Percentiles rank a stretch among this genome's conserved stretches.
Evolutionary conservation across 202 grass and related monocot species (phyloP).

Genomic region (Panicum virgatum): DNA sequence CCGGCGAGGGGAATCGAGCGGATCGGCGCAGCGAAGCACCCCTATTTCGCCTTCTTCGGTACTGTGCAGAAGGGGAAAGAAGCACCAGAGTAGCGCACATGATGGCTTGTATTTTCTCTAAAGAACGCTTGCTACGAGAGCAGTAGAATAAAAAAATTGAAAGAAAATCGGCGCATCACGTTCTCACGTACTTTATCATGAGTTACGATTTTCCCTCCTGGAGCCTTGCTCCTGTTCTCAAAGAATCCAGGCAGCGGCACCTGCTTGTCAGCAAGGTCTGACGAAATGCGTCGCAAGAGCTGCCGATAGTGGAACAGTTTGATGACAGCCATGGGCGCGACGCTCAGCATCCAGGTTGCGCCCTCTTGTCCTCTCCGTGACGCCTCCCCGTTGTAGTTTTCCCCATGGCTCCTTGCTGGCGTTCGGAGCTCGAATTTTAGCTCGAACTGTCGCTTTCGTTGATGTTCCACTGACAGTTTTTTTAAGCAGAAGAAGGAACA

Average conservation of each 20-base stretch:
- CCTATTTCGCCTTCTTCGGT: too few relatives aligned
- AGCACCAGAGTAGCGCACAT: too few relatives aligned
- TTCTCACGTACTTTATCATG: not conserved
- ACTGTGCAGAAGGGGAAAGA: too few relatives aligned
- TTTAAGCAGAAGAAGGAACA: conserved; percentile 21
- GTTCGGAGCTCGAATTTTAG: not conserved
- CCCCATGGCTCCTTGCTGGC: not conserved
- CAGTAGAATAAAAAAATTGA: not conserved
- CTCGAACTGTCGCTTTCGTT: conserved; percentile 37
- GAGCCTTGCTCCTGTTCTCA: too few relatives aligned
- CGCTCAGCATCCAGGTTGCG: not conserved
- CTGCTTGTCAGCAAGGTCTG: not conserved
- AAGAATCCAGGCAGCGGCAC: not conserved
- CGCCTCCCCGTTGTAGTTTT: conserved; percentile 28
- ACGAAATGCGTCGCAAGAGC: not conserved
- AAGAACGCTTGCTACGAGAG: not conserved
- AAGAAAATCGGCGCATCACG: not conserved
- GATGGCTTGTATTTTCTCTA: not conserved
- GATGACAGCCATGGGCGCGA: not conserved
- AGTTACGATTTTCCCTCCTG: not conserved
- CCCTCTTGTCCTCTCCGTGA: conserved; percentile 7
- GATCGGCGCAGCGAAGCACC: too few relatives aligned
- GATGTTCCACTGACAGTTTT: not conserved
- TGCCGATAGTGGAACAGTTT: conserved; percentile 21
- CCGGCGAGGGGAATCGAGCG: too few relatives aligned